Conservation (phyloP, 129 eudicot species). For the Rutidosis leptorrhynchoides region DNA sequence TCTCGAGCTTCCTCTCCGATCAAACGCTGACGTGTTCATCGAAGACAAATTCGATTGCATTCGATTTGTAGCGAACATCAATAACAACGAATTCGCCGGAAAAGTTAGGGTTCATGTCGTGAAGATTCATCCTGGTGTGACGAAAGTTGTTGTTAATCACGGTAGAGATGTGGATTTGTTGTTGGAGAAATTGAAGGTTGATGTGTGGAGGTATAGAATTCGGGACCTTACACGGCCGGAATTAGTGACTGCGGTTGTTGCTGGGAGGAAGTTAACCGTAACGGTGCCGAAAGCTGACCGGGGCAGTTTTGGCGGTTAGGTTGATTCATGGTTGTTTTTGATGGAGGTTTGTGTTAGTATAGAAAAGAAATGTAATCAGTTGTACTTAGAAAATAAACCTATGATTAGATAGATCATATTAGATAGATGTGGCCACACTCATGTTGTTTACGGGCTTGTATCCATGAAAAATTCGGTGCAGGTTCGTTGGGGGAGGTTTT, state of each 20-base stretch:
- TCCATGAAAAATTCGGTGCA: too few relatives aligned
- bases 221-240: constrained; percentile 47
- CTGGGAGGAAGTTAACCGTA: constrained; percentile 49
- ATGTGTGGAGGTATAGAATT: constrained; percentile 64
- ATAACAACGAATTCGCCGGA: constrained; percentile 13
- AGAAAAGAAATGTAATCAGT: constrained; percentile 7
- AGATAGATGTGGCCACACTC: too few relatives aligned
- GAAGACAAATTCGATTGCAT: constrained; percentile 46
- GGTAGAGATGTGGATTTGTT: constrained; percentile 34
- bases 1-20: constrained; percentile 63
- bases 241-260: constrained; percentile 45
- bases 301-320: constrained; percentile 16
- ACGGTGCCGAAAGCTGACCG: constrained; percentile 50
- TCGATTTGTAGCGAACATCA: constrained; percentile 35
- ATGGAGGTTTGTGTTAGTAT: constrained; percentile 35
- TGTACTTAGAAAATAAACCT: background rate
- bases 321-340: constrained; percentile 22
- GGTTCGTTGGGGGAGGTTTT: too few relatives aligned
- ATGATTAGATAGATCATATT: too few relatives aligned
- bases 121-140: constrained; percentile 61
- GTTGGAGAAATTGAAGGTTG: constrained; percentile 46
- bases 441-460: too few relatives aligned
- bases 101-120: constrained; percentile 49
- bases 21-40: constrained; percentile 62
- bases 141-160: constrained; percentile 48